These are phyloP conservation scores for Epichloe sp. DNA, from an alignment of 2,329 filamentous ascomycete species.

Conservation along the genomic window DNA sequence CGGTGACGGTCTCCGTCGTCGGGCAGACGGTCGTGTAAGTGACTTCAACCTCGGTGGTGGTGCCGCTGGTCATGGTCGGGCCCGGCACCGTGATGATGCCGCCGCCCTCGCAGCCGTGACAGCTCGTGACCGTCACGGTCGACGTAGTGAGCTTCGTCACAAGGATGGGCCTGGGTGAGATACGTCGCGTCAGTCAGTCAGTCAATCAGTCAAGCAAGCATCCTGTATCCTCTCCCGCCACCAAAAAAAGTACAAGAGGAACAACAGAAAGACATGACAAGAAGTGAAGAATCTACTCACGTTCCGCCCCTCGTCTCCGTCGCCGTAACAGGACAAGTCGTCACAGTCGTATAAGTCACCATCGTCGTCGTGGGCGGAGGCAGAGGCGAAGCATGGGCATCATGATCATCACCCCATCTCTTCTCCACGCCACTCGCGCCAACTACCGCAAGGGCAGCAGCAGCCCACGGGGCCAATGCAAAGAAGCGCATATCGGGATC, in stretches of 20 bases:
- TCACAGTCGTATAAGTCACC: slow-evolving; percentile 28
- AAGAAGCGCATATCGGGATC: slow-evolving; percentile 1
- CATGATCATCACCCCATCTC: neutral
- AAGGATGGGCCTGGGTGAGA: slow-evolving; percentile 24
- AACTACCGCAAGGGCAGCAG: slow-evolving; percentile 2
- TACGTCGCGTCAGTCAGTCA: neutral
- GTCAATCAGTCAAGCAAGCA: neutral
- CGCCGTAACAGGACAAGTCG: slow-evolving; percentile 31
- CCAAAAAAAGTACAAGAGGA: neutral
- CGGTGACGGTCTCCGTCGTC: slow-evolving; percentile 22
- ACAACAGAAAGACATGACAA: neutral
- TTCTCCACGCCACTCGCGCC: slow-evolving; percentile 1
- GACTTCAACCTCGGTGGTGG: slow-evolving; percentile 20
- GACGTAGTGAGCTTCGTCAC: slow-evolving; percentile 30
- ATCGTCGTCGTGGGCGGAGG: slow-evolving; percentile 8
- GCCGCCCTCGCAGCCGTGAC: slow-evolving; percentile 21
- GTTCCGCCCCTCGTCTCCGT: slow-evolving; percentile 27
- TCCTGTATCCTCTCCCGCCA: neutral
- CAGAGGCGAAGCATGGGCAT: slow-evolving; percentile 1
- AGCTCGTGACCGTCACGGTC: slow-evolving; percentile 28
- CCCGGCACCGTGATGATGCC: slow-evolving; percentile 24
- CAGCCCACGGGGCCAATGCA: slow-evolving; percentile 5
- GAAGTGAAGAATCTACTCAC: slow-evolving; percentile 17
- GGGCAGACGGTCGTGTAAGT: slow-evolving; percentile 27
- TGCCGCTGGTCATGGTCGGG: slow-evolving; percentile 18